Base-by-base conservation (phyloP, 2,329 filamentous ascomycete genomes). In the Aspergillus pseudoviridinutans region DNA sequence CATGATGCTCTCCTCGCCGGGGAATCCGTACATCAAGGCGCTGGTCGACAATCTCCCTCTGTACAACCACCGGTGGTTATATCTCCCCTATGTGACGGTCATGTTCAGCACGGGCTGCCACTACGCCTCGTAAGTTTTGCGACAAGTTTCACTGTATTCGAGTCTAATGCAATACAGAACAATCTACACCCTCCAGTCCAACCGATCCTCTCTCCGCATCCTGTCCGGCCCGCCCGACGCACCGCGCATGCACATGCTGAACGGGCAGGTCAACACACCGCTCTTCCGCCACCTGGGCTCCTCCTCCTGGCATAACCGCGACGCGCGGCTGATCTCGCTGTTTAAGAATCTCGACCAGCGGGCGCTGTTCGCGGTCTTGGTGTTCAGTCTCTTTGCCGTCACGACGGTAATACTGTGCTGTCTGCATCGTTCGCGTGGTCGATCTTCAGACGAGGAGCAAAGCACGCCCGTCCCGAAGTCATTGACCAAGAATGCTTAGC, bases 51-150 rank as follows among this genome's bases (percentile, higher is more conserved):
- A 73, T 32, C 65, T 78, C 1, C 58, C 63, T 1, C 58, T 60
- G 0, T 78, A 76, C 51, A 73, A 78, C 58, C 66, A 66, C 4
- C 61, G 69, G n/a, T 78, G 75, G 75, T 66, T 77, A 20, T 67
- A 72, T 2, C 58, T 78, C 32, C 74, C 75, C 0, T 77, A 78
- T 51, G 61, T 71, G 3, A 76, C 75, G 2, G 73, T 78, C 32
- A 78, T 78, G 76, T 78, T 78, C 59, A 77, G 74, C 59, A 77
- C 76, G 1, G 75, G 75, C 12, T 77, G 75, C 44, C 75, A 78
- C 57, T 78, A 75, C 56, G 75, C 73, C 25, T 77, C 75, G 69
- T 74, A 62, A 42, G 28, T 29, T 29, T 29, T 10, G 2, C 28
- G 1, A 4, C 9, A 12, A 29, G 2, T 1, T 5, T 1, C 3